Base-by-base conservation (phyloP, 805 yeast genomes). In the Wickerhamomyces subpelliculosus region DNA sequence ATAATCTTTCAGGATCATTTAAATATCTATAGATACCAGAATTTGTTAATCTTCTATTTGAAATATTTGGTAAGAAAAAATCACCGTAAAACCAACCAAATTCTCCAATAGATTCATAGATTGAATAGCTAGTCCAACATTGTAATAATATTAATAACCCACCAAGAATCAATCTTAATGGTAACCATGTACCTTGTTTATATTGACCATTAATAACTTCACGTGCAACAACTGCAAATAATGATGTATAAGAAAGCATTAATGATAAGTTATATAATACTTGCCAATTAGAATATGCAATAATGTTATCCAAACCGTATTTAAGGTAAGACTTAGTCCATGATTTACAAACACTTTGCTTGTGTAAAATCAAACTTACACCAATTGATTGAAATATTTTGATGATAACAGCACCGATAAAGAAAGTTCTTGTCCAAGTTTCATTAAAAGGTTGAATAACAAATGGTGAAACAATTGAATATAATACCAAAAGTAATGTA, bases 11-110 rank as follows among this genome's bases (percentile, higher is more conserved):
- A 9, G 95, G 95, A 52, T 84, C 82, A 55, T 84, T 84, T 54
- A 84, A 68, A 57, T 83, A 84, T 47, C 90, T 73, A 55, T 84
- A 84, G 28, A 84, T 84, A 35, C 95, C 95, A 25, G 84, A 82
- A 45, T 80, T 80, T 0, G 89, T 78, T 47, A 84, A 65, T 8
- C 72, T 60, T 39, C 65, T 67, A 19, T 65, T 65, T 17, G 69
- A 61, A 16, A 72, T 64, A 37, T 68, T 72, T 27, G 83, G 76
- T 41, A 82, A 62, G 59, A 84, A 84, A 60, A 84, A 84, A 57
- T 84, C 95, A 40, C 95, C 94, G 57, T 80, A 84, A 51, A 84
- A 84, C 93, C 93, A 84, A n/a, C 94, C 93, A 58, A 80, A 83
- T 43, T 81, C 82, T 2, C 90, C 90, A 46, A 84, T 76, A 35